These are phyloP conservation scores for Lasiodiplodia hormozganensis DNA, from an alignment of 2,329 filamentous ascomycete genomes.

Conservation along the genomic window DNA sequence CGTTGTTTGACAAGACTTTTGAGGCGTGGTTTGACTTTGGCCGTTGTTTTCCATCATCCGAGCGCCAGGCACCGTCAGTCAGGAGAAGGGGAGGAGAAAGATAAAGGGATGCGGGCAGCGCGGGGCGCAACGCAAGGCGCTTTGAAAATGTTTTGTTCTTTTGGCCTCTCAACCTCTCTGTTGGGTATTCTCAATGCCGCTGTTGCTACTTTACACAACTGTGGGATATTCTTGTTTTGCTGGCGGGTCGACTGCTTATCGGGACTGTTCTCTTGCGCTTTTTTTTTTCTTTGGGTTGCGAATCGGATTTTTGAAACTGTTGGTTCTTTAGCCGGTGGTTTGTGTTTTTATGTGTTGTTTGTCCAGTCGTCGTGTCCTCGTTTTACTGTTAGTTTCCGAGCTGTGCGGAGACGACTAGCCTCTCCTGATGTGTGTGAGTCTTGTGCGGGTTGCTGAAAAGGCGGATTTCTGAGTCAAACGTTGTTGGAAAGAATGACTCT, in stretches of 20 bases:
- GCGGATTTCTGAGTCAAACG: not conserved
- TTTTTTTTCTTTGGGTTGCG: slow-evolving; percentile 55
- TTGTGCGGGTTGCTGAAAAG: not conserved
- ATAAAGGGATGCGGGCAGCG: slow-evolving; percentile 1
- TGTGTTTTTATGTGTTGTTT: not conserved
- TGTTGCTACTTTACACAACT: not conserved
- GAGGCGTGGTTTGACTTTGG: not conserved
- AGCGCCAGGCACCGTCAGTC: slow-evolving; percentile 1
- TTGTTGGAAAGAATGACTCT: not conserved
- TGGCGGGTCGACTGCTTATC: slow-evolving; percentile 69
- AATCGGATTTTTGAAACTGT: not conserved
- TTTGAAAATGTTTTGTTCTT: slow-evolving; percentile 2
- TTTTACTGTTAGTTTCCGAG: not conserved
- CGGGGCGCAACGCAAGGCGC: slow-evolving; percentile 9
- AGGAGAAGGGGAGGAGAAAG: not conserved
- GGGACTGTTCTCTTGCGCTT: slow-evolving; percentile 30
- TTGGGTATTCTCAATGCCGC: not conserved
- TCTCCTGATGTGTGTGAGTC: not conserved
- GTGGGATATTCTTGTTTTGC: slow-evolving; percentile 56
- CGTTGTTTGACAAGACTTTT: slow-evolving; percentile 8
- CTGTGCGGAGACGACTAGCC: not conserved
- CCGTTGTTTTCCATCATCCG: not conserved
- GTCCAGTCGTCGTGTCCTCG: not conserved
- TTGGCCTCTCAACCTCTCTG: not conserved
- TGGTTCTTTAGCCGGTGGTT: not conserved